Conservation (phyloP, 495 filamentous ascomycete species). For the Hypoxylon cercidicola region DNA sequence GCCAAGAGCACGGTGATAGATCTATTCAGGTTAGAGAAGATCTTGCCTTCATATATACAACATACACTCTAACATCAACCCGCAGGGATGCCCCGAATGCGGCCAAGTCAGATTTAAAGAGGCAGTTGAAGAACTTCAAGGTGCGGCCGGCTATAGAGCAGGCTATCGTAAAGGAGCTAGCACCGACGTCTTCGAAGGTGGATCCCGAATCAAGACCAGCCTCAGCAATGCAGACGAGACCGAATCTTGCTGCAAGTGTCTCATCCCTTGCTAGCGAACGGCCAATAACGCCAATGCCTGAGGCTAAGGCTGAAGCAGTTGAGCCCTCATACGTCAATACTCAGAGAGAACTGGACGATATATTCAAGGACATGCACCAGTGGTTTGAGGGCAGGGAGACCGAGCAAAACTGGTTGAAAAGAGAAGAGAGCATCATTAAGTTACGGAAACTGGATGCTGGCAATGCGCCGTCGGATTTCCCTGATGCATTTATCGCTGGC, state of each 20-base stretch:
- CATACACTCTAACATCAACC: conserved; percentile 21
- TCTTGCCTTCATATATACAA: not conserved
- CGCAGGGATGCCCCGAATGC: conserved; percentile 76
- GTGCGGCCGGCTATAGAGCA: conserved; percentile 86
- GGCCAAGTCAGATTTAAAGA: conserved; percentile 89
- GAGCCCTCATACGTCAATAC: conserved; percentile 86
- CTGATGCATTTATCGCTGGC: conserved; percentile 70
- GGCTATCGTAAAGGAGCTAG: conserved; percentile 79
- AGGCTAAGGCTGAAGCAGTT: conserved; percentile 70
- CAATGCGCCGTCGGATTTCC: conserved; percentile 83
- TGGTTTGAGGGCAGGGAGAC: conserved; percentile 90
- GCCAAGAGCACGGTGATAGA: conserved; percentile 85
- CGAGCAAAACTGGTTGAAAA: conserved; percentile 87
- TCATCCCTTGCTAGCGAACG: conserved; percentile 60
- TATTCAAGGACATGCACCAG: conserved; percentile 78
- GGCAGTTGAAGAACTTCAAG: conserved; percentile 77
- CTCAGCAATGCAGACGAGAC: conserved; percentile 55
- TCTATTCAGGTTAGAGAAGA: conserved; percentile 74
- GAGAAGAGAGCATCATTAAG: conserved; percentile 81
- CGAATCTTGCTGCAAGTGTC: conserved; percentile 59
- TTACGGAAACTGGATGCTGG: conserved; percentile 82
- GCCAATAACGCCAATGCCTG: conserved; percentile 62
- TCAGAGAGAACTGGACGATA: conserved; percentile 83
- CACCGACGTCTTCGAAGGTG: conserved; percentile 58
- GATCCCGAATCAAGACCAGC: conserved; percentile 57